Evolutionary conservation across 1,139 yeast species (phyloP).

Genomic region (Saccharomyces hybrid): DNA sequence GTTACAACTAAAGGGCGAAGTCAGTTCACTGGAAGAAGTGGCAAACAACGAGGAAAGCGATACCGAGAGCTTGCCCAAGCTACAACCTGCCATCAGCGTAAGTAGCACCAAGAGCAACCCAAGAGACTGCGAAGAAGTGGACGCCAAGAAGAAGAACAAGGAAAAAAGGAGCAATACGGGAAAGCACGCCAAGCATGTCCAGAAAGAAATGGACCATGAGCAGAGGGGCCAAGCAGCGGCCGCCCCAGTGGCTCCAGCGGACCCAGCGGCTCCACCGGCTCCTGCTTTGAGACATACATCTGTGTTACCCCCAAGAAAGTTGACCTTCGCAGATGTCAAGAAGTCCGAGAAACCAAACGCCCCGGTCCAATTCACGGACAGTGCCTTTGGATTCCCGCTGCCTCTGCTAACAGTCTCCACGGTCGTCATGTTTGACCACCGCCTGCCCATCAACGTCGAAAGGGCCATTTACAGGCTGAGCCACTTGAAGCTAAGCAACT

Average conservation of each 20-base stretch:
- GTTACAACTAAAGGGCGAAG: neutral
- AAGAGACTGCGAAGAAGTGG: neutral
- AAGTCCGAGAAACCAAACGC: slow-evolving; percentile 43
- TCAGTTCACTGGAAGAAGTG: neutral
- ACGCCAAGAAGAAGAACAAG: neutral
- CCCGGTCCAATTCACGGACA: slow-evolving; percentile 65
- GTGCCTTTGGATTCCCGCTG: slow-evolving; percentile 74
- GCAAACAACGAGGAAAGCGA: slow-evolving; percentile 3
- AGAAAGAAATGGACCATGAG: neutral
- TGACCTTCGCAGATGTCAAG: slow-evolving; percentile 26
- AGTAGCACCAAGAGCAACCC: slow-evolving; percentile 10
- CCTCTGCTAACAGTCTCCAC: slow-evolving; percentile 73
- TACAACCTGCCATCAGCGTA: slow-evolving; percentile 20
- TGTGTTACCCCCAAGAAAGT: slow-evolving; percentile 23
- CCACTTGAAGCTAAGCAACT: slow-evolving; percentile 85
- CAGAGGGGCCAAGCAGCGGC: neutral
- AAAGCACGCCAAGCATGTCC: neutral
- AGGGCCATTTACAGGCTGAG: slow-evolving; percentile 86
- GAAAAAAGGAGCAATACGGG: neutral
- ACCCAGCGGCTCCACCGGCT: neutral
- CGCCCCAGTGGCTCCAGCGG: no score
- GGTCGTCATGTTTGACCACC: slow-evolving; percentile 62
- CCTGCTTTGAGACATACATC: neutral
- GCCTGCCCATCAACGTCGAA: slow-evolving; percentile 90
- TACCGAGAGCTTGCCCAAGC: slow-evolving; percentile 4